Conservation (phyloP, 169 alveolate genomes). For the Perkinsus chesapeaki region DNA sequence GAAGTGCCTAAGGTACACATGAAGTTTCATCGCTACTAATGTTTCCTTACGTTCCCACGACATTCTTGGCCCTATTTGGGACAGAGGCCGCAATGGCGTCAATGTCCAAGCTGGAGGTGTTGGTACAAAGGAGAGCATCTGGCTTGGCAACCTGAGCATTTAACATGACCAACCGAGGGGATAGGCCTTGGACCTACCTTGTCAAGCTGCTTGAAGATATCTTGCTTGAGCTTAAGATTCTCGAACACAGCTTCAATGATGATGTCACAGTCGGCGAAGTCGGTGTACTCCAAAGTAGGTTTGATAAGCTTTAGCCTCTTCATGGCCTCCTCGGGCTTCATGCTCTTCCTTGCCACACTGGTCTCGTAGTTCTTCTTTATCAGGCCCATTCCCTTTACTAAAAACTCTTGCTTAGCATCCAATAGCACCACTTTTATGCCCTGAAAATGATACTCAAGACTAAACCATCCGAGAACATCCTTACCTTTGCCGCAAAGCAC, state of each 20-base stretch:
- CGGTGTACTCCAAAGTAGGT: conserved; percentile 29
- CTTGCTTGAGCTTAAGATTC: conserved; percentile 25
- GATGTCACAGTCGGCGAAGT: conserved; percentile 32
- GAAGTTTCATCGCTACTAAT: background rate
- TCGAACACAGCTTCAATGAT: conserved; percentile 36
- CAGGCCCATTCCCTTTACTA: conserved; percentile 11
- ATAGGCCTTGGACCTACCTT: background rate
- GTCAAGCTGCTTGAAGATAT: conserved; percentile 7
- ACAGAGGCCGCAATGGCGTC: conserved; percentile 26
- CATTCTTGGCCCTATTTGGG: background rate
- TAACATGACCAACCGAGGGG: background rate
- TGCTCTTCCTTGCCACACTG: conserved; percentile 4
- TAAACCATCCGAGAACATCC: background rate
- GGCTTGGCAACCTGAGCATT: background rate
- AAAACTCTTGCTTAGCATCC: conserved; percentile 26
- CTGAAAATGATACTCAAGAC: background rate
- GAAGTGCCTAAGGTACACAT: conserved; percentile 17
- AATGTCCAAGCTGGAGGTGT: conserved; percentile 33
- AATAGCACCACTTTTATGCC: background rate
- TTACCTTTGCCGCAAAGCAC: conserved; percentile 25
- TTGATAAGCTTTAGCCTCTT: conserved; percentile 15
- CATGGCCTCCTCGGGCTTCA: conserved; percentile 8
- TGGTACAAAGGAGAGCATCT: conserved; percentile 24
- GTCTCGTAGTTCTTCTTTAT: conserved; percentile 14
- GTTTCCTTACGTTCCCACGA: background rate